Evolutionary conservation across 306 rosid species (phyloP).

Genomic region (Acacia acuminata): DNA sequence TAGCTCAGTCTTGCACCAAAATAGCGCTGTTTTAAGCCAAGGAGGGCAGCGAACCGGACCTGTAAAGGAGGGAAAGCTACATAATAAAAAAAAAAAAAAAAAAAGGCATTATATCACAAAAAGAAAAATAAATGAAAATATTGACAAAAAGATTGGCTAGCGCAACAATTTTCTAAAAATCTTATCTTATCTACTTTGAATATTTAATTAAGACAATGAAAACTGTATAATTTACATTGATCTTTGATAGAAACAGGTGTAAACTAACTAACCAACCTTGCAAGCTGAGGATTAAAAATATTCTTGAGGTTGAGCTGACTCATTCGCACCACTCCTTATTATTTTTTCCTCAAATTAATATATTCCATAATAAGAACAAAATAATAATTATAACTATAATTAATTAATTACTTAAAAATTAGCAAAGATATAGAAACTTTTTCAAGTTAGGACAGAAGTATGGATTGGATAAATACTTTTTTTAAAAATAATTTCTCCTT

Average conservation of each 20-base stretch:
- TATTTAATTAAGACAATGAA: neutral
- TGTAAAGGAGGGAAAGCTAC: too few relatives aligned
- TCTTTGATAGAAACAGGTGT: neutral
- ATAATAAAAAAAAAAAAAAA: too few relatives aligned
- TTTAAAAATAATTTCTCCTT: too few relatives aligned
- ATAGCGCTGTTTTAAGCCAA: too few relatives aligned
- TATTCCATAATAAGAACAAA: too few relatives aligned
- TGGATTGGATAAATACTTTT: too few relatives aligned
- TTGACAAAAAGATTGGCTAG: neutral
- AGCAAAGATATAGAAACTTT: neutral
- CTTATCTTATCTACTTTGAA: neutral
- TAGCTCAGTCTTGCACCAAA: too few relatives aligned
- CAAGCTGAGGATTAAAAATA: neutral
- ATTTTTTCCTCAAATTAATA: neutral
- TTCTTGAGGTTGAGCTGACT: neutral
- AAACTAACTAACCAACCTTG: neutral
- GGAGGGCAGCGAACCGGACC: too few relatives aligned
- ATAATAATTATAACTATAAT: neutral
- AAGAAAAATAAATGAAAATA: neutral
- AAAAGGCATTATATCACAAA: neutral
- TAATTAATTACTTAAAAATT: neutral
- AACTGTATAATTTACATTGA: neutral
- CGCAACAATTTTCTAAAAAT: slow-evolving; percentile 3
- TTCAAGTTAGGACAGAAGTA: too few relatives aligned
- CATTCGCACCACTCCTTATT: neutral